Base-by-base conservation (phyloP, 169 alveolate species). In the Babesia gibsoni region DNA sequence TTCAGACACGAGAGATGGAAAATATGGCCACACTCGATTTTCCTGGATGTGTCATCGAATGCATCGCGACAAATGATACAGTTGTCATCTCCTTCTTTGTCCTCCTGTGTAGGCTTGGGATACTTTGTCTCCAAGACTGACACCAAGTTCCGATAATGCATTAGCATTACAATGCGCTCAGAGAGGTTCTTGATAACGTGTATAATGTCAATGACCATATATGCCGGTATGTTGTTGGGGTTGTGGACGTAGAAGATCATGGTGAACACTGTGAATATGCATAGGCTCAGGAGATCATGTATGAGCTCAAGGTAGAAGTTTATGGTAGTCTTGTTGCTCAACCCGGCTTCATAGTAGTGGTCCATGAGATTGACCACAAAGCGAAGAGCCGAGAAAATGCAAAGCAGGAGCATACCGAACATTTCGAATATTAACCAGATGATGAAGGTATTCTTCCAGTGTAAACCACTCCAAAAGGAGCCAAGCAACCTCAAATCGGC, bases 61-160 rank as follows among this genome's bases (percentile, higher is more conserved):
- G 50, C 79, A 52, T 92, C 96, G 20, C 95, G 75, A 73, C 96
- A 92, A 45, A 92, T 91, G 45, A 92, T 92, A 70, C 96, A 92
- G 37, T 92, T 92, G 23, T 89, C 67, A 35, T 59, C 50, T 65
- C 91, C 56, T 72, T 80, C 65, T 81, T 88, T 66, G 70, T 92
- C 95, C 36, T 87, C 95, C 50, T 77, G 74, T 7, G 94, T 84
- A 9, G 95, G 94, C 39, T 83, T 84, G 20, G 89, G 89, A 77
- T 45, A 61, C 39, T 78, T 22, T 35, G 69, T 6, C 39, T 64
- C 72, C 23, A 81, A 23, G 14, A 45, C 25, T 36, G 35, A 32
- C 41, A 80, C 54, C 14, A 77, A 27, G 8, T 30, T 65, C 56
- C 87, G 77, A 50, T 70, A 67, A 18, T 84, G 74, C 52, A 80